Evolutionary conservation across 176 grass and related monocot genomes (phyloP).

Genomic region (Tillandsia leiboldiana): DNA sequence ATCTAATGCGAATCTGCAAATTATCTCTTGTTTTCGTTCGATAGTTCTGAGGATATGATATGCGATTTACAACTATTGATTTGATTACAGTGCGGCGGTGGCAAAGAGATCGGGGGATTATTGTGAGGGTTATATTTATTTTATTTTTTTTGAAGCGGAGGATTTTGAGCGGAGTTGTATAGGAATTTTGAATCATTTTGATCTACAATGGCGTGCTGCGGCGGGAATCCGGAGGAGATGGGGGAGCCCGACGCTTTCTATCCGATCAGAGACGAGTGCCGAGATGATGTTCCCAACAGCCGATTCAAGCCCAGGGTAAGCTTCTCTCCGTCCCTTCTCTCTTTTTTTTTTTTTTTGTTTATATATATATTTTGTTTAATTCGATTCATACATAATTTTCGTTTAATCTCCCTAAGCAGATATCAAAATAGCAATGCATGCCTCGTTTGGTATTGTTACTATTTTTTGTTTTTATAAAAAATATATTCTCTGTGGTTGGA

Average conservation of each 20-base stretch:
- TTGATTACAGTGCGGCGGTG: no score
- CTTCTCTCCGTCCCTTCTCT: not conserved
- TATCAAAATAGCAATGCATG: not conserved
- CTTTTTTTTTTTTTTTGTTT: conserved; percentile 13
- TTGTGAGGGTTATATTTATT: no score
- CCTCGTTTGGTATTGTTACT: no score
- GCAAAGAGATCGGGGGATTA: no score
- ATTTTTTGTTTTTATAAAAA: no score
- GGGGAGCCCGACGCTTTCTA: conserved; percentile 75
- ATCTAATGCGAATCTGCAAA: no score
- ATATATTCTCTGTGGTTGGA: no score
- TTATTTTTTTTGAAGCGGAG: no score
- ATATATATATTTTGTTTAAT: not conserved
- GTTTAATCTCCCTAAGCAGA: not conserved
- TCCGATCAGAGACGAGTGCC: conserved; percentile 60
- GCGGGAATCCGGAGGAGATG: conserved; percentile 51
- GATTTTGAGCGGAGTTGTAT: no score
- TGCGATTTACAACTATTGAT: no score
- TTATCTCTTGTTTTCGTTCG: no score
- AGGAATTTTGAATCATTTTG: not conserved
- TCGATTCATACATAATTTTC: not conserved
- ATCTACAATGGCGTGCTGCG: conserved; percentile 59
- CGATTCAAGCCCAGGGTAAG: conserved; percentile 73
- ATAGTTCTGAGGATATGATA: no score
- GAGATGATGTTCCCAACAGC: conserved; percentile 45